Evolutionary conservation across 768 basidiomycete genomes (phyloP).

Genomic region (Lactarius evosmus): DNA sequence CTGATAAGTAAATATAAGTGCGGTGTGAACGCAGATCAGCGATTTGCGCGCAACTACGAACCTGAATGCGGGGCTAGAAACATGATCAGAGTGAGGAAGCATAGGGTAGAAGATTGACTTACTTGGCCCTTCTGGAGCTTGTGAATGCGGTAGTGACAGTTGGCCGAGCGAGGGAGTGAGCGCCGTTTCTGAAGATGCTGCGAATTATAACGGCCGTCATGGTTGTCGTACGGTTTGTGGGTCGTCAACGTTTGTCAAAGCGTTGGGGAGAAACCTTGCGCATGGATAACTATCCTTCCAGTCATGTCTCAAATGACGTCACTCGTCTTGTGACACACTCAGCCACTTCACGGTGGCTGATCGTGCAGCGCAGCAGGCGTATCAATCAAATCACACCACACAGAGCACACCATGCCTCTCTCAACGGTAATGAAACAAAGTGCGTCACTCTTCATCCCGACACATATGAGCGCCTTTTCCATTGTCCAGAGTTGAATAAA

Average conservation of each 20-base stretch:
- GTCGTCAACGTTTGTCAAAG: neutral
- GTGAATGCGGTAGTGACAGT: constrained; percentile 12
- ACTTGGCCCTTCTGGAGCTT: constrained; percentile 9
- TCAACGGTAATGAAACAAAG: neutral
- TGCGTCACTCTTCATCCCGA: neutral
- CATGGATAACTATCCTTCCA: neutral
- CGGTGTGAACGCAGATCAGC: neutral
- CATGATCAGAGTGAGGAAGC: neutral
- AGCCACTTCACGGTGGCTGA: neutral
- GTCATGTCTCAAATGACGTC: constrained; percentile 12
- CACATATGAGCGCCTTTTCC: neutral
- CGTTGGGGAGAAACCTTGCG: neutral
- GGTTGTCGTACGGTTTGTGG: neutral
- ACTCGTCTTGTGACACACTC: constrained; percentile 5
- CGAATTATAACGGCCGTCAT: constrained; percentile 18
- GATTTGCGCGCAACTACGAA: constrained; percentile 4
- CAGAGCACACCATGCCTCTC: neutral
- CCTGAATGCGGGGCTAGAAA: constrained; percentile 20
- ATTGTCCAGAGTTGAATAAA: neutral
- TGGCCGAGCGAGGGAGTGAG: constrained; percentile 24
- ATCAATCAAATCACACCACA: no score
- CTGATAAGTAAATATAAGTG: constrained; percentile 3
- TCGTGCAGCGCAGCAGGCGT: neutral
- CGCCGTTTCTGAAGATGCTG: constrained; percentile 25
- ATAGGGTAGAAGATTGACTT: neutral